A percentile compares a stretch with the other conserved stretches of the same genome.
Evolutionary conservation across 257 asterid genomes (phyloP).

Genomic region (Salvia splendens): DNA sequence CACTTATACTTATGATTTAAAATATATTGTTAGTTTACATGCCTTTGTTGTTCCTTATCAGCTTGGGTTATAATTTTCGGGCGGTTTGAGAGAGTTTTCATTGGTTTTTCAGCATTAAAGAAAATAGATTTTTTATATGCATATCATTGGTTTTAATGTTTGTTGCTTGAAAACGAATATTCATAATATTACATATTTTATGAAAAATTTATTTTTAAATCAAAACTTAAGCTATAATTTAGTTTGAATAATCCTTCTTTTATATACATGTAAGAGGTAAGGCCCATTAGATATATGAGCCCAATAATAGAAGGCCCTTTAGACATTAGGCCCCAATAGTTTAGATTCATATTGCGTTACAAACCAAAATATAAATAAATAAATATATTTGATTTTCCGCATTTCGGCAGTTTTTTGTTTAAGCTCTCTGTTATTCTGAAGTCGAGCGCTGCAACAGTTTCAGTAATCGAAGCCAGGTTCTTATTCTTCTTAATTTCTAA

Average conservation of each 20-base stretch:
- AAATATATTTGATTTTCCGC: neutral
- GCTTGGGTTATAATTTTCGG: too few species aligned
- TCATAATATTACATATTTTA: too few species aligned
- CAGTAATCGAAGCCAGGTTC: constrained; percentile 28
- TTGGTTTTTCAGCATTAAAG: too few species aligned
- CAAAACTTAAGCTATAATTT: too few species aligned
- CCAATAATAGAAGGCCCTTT: neutral
- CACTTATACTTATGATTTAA: neutral
- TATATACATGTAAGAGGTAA: too few species aligned
- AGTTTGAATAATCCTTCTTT: too few species aligned
- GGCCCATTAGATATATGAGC: too few species aligned
- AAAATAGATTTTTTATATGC: too few species aligned
- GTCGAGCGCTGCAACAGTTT: constrained; percentile 13
- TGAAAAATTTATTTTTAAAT: too few species aligned
- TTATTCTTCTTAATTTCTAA: neutral
- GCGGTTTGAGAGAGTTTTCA: too few species aligned
- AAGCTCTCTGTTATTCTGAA: neutral
- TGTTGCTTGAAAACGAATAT: too few species aligned
- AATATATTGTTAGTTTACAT: neutral
- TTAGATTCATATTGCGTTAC: constrained; percentile 3
- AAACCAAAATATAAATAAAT: neutral
- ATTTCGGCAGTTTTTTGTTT: constrained; percentile 1
- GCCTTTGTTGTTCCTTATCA: neutral
- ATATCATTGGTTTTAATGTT: too few species aligned
- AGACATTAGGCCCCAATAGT: neutral